Evolutionary conservation across 2,329 filamentous ascomycete species (phyloP).

Genomic region (Phyllosticta paracitricarpa): DNA sequence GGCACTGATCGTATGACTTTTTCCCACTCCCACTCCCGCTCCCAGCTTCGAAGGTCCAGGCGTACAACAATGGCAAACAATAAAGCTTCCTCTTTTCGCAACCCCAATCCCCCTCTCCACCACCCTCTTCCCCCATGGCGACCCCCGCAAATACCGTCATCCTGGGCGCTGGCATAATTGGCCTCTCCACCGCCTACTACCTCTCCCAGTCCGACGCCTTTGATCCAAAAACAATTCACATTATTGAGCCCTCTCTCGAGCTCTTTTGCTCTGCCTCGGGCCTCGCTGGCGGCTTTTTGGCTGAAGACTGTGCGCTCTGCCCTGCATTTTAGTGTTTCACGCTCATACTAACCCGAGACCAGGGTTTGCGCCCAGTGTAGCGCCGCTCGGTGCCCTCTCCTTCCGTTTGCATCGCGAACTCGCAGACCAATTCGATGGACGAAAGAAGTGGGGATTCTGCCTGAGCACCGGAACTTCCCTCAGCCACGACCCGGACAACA

Average conservation of each 20-base stretch:
- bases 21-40: background rate
- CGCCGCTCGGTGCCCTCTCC: conserved; percentile 54
- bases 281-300: conserved; percentile 63
- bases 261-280: conserved; percentile 68
- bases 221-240: conserved; percentile 40
- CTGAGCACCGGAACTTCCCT: conserved; percentile 47
- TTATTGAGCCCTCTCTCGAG: conserved; percentile 47
- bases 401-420: conserved; percentile 59
- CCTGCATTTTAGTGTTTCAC: background rate
- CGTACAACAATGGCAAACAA: conserved; percentile 2
- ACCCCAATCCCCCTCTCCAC: background rate
- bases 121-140: background rate
- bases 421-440: conserved; percentile 46
- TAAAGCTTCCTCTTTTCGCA: background rate
- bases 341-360: conserved; percentile 3
- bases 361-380: conserved; percentile 49
- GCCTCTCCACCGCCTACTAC: conserved; percentile 48
- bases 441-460: conserved; percentile 49
- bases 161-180: conserved; percentile 36
- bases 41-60: background rate
- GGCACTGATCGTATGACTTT: conserved; percentile 10
- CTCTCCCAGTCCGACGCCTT: conserved; percentile 40
- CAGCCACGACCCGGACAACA: conserved; percentile 37
- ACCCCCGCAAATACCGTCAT: conserved; percentile 23
- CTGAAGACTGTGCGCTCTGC: conserved; percentile 50